A percentile compares a stretch with the other conserved stretches of the same genome.
Conservation (phyloP, 495 filamentous ascomycete species). For the Penicillium bovifimosum region DNA sequence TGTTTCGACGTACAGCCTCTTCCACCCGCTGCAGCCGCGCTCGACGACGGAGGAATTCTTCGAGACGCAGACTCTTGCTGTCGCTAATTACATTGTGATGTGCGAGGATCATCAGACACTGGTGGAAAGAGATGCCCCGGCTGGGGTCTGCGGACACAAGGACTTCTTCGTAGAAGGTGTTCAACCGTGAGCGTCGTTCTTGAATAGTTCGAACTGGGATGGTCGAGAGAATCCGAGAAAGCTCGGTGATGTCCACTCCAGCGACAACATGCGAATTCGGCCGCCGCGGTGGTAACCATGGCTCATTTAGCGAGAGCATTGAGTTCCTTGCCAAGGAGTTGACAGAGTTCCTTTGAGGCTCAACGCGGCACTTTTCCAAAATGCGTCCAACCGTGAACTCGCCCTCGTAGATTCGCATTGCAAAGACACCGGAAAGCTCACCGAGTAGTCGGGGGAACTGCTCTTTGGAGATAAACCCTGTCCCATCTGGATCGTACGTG, state of each 20-base stretch:
- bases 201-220: conserved; percentile 75
- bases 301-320: conserved; percentile 5
- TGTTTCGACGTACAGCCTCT: conserved; percentile 82
- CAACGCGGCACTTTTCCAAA: conserved; percentile 69
- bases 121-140: conserved; percentile 85
- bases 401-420: conserved; percentile 93
- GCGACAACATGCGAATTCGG: conserved; percentile 48
- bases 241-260: conserved; percentile 70
- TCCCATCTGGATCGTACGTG: conserved; percentile 83
- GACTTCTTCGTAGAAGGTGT: conserved; percentile 92
- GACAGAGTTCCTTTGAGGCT: conserved; percentile 28
- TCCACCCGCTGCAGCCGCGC: conserved; percentile 92
- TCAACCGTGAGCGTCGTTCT: conserved; percentile 68
- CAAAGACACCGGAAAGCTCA: conserved; percentile 87
- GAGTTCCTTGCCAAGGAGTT: conserved; percentile 1
- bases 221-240: conserved; percentile 66
- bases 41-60: conserved; percentile 90
- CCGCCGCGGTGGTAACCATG: conserved; percentile 12
- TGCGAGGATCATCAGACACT: conserved; percentile 92
- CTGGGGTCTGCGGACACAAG: conserved; percentile 87
- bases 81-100: conserved; percentile 99
- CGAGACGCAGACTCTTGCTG: conserved; percentile 86
- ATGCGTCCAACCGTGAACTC: conserved; percentile 81
- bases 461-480: conserved; percentile 88
- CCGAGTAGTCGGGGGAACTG: conserved; percentile 84